Conservation (phyloP, 805 yeast genomes). For the Candida arabinofermentans region DNA sequence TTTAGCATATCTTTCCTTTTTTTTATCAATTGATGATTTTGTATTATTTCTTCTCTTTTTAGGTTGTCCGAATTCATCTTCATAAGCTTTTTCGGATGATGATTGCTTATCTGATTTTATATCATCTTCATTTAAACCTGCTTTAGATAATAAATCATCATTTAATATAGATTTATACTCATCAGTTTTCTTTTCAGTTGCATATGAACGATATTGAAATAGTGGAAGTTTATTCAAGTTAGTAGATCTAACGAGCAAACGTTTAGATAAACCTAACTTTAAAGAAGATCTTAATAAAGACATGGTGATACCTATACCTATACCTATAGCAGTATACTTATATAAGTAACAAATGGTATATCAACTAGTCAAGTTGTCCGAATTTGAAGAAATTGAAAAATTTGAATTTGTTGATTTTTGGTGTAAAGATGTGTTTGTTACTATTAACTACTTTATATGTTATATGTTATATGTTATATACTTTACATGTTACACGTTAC, state of each 20-base stretch:
- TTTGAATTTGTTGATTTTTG: no score
- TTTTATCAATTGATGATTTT: slow-evolving; percentile 67
- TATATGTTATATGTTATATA: background rate
- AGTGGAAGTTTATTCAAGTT: background rate
- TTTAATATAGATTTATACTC: slow-evolving; percentile 55
- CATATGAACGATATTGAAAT: slow-evolving; percentile 15
- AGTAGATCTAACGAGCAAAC: background rate
- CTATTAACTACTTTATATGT: no score
- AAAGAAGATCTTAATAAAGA: slow-evolving; percentile 8
- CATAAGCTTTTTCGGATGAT: slow-evolving; percentile 5
- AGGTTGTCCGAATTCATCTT: slow-evolving; percentile 32
- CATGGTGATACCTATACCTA: no score
- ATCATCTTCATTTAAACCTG: slow-evolving; percentile 69
- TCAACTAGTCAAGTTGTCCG: no score
- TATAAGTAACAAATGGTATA: no score
- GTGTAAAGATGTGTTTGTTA: no score
- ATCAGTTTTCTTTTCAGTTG: slow-evolving; percentile 19
- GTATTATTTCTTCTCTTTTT: slow-evolving; percentile 50
- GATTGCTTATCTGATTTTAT: slow-evolving; percentile 9
- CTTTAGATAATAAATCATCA: slow-evolving; percentile 77
- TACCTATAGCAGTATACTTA: no score
- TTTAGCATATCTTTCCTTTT: slow-evolving; percentile 79
- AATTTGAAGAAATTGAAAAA: no score
- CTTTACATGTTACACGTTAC: no score
- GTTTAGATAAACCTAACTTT: slow-evolving; percentile 3